phyloP scores from a whole-genome alignment of 2,329 filamentous ascomycete species.

The Microdochium nivale region DNA sequence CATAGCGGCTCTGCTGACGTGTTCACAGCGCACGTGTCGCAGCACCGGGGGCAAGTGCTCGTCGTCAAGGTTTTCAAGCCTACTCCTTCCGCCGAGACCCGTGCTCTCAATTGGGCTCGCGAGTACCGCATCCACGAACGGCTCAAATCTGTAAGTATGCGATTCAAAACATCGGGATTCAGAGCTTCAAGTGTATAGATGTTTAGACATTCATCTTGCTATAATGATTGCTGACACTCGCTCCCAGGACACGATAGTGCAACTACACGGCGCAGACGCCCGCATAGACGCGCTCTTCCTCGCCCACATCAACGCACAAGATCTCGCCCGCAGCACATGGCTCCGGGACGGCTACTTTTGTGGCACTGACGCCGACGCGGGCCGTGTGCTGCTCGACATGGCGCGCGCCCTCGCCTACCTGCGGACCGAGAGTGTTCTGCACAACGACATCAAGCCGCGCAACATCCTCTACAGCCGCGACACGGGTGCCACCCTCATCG shows the following conservation, averaged over 20 bases:
- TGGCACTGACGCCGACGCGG: conserved; percentile 2
- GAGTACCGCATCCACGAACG: background rate
- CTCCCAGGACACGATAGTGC: background rate
- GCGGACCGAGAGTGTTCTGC: conserved; percentile 1
- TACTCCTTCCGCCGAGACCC: background rate
- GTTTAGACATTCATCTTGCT: no score
- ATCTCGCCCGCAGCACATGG: background rate
- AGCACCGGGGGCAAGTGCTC: background rate
- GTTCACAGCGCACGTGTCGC: background rate
- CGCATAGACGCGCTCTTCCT: background rate
- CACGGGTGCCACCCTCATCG: conserved; percentile 2
- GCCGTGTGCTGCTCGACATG: conserved; percentile 6
- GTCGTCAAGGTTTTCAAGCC: background rate
- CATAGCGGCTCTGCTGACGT: background rate
- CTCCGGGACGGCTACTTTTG: background rate
- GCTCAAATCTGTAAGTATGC: background rate
- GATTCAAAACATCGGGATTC: no score
- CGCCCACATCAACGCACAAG: background rate
- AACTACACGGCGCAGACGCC: background rate
- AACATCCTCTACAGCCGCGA: conserved; percentile 7
- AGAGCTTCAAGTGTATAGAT: no score
- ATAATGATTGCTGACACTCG: no score
- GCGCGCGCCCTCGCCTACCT: conserved; percentile 7
- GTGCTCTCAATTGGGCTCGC: background rate
- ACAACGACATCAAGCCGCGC: conserved; percentile 10